Conservation (phyloP, 2,329 filamentous ascomycete species). For the Trichoderma endophyticum region DNA sequence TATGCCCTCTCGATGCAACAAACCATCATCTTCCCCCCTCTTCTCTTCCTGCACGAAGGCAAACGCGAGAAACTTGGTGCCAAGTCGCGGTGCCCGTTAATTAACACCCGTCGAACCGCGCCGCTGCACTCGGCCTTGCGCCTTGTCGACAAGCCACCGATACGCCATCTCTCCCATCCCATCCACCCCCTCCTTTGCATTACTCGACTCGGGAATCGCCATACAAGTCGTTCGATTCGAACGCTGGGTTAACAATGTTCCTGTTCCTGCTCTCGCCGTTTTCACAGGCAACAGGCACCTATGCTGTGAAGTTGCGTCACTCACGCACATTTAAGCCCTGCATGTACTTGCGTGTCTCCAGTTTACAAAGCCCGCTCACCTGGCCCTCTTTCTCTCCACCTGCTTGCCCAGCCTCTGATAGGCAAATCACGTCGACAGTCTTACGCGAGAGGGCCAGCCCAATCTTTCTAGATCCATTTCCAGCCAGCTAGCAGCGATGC, state of each 20-base stretch:
- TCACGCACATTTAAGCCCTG: neutral
- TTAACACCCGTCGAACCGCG: neutral
- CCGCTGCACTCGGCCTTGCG: neutral
- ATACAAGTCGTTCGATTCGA: neutral
- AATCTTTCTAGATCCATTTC: slow-evolving; percentile 4
- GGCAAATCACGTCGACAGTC: neutral
- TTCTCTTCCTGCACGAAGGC: neutral
- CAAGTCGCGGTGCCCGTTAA: neutral
- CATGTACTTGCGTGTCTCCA: neutral
- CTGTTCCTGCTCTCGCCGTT: neutral
- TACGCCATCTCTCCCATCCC: neutral
- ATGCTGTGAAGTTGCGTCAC: neutral
- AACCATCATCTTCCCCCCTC: neutral
- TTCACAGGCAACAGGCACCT: neutral
- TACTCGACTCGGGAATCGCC: neutral
- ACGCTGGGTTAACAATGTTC: neutral
- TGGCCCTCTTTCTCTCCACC: neutral
- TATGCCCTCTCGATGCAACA: neutral
- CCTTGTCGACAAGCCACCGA: neutral
- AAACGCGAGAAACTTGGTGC: neutral
- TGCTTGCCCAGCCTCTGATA: neutral
- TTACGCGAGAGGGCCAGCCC: slow-evolving; percentile 11
- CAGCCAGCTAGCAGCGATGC: neutral
- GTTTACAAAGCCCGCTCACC: neutral
- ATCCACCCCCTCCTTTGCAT: neutral